phyloP scores from a whole-genome alignment of 2,329 filamentous ascomycete genomes.

The Atkinsonella texensis region DNA sequence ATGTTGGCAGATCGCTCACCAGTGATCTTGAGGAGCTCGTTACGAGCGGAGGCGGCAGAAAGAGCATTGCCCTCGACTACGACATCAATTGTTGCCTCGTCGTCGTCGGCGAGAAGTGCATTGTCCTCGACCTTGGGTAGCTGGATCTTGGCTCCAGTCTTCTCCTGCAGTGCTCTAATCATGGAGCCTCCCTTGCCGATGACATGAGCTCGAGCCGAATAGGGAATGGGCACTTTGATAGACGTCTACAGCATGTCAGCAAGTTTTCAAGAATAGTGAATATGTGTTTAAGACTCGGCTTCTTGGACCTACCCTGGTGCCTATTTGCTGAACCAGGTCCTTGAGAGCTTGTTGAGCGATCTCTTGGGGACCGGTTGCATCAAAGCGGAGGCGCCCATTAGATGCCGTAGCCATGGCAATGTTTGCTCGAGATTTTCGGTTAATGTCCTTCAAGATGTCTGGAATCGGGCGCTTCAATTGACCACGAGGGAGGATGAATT shows the following conservation, averaged over 20 bases:
- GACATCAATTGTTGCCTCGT: conserved; percentile 76
- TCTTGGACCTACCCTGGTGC: conserved; percentile 54
- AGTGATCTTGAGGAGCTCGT: conserved; percentile 77
- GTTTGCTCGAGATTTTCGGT: conserved; percentile 78
- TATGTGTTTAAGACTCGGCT: neutral
- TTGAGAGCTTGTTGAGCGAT: conserved; percentile 79
- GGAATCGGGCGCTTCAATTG: conserved; percentile 76
- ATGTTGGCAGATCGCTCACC: conserved; percentile 74
- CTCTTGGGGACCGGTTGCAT: conserved; percentile 73
- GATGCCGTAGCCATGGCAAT: conserved; percentile 66
- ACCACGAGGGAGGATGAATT: conserved; percentile 61
- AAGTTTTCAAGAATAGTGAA: neutral
- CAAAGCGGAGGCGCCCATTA: conserved; percentile 65
- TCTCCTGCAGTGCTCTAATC: conserved; percentile 81
- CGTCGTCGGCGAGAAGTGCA: conserved; percentile 49
- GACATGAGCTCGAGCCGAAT: conserved; percentile 74
- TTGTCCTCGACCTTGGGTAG: conserved; percentile 69
- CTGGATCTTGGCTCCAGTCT: conserved; percentile 81
- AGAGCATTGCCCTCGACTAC: conserved; percentile 84
- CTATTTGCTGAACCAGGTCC: conserved; percentile 80
- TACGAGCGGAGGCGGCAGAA: conserved; percentile 70
- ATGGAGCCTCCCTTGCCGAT: conserved; percentile 86
- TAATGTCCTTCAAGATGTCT: conserved; percentile 84
- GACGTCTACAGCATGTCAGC: conserved; percentile 25
- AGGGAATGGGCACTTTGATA: conserved; percentile 70